Evolutionary conservation across 2,329 filamentous ascomycete species (phyloP).

Genomic region (Davidsoniella australis): DNA sequence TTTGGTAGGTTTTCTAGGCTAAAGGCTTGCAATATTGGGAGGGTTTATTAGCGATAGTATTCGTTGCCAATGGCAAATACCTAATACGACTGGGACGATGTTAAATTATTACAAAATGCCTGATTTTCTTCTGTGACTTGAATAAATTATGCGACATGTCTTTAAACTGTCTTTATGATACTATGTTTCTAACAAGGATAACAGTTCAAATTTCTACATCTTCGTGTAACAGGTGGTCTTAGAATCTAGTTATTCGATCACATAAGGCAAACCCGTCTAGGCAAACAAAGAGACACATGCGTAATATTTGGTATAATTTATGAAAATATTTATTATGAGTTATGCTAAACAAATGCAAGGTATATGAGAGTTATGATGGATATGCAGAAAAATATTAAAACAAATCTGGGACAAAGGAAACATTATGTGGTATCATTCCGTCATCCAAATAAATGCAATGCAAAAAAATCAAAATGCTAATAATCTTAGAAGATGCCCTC

Average conservation of each 20-base stretch:
- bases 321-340: not conserved
- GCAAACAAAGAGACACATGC: too few species aligned
- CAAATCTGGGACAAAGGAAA: not conserved
- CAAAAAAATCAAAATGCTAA: not conserved
- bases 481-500: slow-evolving; percentile 17
- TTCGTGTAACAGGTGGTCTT: too few species aligned
- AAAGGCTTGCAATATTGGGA: not conserved
- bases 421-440: not conserved
- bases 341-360: not conserved
- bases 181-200: too few species aligned
- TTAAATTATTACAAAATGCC: too few species aligned
- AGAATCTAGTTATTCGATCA: too few species aligned
- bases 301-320: not conserved
- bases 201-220: too few species aligned
- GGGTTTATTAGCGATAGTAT: not conserved
- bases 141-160: too few species aligned
- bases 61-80: not conserved
- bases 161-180: too few species aligned
- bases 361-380: not conserved
- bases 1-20: not conserved
- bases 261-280: too few species aligned
- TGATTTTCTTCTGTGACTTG: too few species aligned
- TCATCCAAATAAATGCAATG: not conserved
- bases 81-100: too few species aligned
- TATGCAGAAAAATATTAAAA: not conserved